Evolutionary conservation across 108 stramenopile species (phyloP).

Genomic region (Nannochloropsis granulata): DNA sequence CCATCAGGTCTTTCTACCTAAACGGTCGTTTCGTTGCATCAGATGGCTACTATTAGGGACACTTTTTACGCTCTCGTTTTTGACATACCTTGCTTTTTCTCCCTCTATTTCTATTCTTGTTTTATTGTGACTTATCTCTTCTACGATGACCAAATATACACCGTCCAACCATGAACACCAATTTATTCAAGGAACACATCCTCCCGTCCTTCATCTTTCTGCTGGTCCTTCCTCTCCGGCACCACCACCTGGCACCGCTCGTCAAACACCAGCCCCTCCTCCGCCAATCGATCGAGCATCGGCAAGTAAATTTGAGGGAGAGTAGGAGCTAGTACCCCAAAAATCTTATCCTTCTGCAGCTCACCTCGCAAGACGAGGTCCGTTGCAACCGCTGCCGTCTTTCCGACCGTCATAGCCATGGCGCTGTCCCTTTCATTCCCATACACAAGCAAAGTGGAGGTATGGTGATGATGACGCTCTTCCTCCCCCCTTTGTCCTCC

Average conservation of each 20-base stretch:
- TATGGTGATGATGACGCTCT: not conserved
- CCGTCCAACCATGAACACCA: too few species aligned
- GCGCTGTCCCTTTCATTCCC: conserved; percentile 23
- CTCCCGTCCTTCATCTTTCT: not conserved
- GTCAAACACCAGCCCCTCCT: not conserved
- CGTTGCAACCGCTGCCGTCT: conserved; percentile 20
- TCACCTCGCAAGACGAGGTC: conserved; percentile 18
- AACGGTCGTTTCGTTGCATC: too few species aligned
- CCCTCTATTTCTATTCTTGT: too few species aligned
- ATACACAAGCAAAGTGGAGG: not conserved
- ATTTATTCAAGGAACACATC: not conserved
- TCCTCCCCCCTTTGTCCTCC: not conserved
- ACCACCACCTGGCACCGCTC: not conserved
- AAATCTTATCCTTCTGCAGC: not conserved
- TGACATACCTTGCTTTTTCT: too few species aligned
- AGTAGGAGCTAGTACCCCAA: not conserved
- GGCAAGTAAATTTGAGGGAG: not conserved
- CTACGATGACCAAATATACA: too few species aligned
- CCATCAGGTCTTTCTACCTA: too few species aligned
- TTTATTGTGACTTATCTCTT: too few species aligned
- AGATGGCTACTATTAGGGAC: too few species aligned
- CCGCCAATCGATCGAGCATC: not conserved
- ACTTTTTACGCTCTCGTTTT: too few species aligned
- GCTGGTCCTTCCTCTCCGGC: not conserved
- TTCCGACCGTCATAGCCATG: conserved; percentile 30